Percentiles rank a stretch among this genome's conserved stretches.
Conservation (phyloP, 2,329 filamentous ascomycete genomes). For the Cadophora sp. region DNA sequence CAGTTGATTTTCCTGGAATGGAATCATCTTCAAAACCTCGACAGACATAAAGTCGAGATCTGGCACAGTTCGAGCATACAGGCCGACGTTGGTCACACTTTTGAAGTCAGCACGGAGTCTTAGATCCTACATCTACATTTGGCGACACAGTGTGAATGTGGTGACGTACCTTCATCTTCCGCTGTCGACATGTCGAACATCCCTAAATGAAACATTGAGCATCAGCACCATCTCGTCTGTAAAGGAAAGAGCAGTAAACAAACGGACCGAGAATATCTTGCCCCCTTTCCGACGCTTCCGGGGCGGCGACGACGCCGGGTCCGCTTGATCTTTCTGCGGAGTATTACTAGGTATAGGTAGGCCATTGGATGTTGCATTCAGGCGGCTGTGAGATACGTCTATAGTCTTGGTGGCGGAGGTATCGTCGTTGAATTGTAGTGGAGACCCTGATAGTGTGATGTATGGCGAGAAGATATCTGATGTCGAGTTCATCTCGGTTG, state of each 20-base stretch:
- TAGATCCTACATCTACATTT: not conserved
- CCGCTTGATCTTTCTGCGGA: not conserved
- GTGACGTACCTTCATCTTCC: not conserved
- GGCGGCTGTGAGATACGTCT: not conserved
- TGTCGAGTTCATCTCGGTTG: not conserved
- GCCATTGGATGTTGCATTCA: not conserved
- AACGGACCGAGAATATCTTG: slow-evolving; percentile 6
- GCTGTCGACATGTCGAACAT: slow-evolving; percentile 6
- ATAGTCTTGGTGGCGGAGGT: not conserved
- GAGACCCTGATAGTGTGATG: not conserved
- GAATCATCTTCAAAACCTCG: not conserved
- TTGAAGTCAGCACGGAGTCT: not conserved
- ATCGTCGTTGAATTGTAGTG: not conserved
- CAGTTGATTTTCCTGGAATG: not conserved
- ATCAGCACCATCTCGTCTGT: not conserved
- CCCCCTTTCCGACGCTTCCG: slow-evolving; percentile 5
- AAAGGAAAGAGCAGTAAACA: not conserved
- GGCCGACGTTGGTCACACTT: not conserved
- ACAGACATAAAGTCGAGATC: slow-evolving; percentile 3
- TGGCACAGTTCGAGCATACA: not conserved
- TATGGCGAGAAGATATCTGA: not conserved
- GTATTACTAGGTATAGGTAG: not conserved
- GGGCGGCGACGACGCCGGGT: not conserved
- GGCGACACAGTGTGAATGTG: too few relatives aligned
- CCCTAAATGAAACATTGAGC: not conserved